Evolutionary conservation across 371 early-diverging fungal genomes (phyloP), one percentile per base, ranked within the genome.

Genomic region (Sporodiniella umbellata): DNA sequence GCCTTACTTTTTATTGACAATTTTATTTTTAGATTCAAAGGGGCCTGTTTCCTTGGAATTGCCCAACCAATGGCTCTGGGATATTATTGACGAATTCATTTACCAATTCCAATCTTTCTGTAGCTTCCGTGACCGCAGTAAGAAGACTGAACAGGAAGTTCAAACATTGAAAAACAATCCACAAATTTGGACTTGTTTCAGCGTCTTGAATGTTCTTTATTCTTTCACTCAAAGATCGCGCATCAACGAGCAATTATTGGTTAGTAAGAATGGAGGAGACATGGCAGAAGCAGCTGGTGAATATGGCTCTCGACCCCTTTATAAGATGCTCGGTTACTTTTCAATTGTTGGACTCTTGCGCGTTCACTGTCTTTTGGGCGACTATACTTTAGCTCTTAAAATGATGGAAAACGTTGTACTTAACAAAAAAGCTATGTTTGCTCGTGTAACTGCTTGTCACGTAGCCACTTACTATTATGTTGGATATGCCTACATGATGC

Each of bases 1-100:
- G n/a, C n/a, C n/a, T n/a, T n/a, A n/a, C n/a, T n/a, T n/a, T n/a
- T n/a, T n/a, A n/a, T n/a, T n/a, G n/a, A n/a, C n/a, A n/a, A n/a
- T n/a, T 14, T 40, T 40, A 50, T 30, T 10, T 15, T 37, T 59
- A 84, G 86, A 90, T 70, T 87, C 89, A 26, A 88, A 90, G 26
- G 85, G 83, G 6, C 92, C 90, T 25, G 84, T 90, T 28, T 80
- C 82, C 37, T 76, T 93, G 43, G 97, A 96, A 75, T 84, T 96
- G 56, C 97, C 97, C 25, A 94, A 92, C 78, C 94, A 94, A 78
- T 96, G 97, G 97, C 80, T 96, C 44, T 96, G 96, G 96, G 97
- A 96, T 74, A 95, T 96, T 62, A 93, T 96, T 61, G 97, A 96
- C 64, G 97, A 96, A 77, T 95, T 96, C 73, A 94, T 96, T 58